Evolutionary conservation across 2,329 filamentous ascomycete species (phyloP).

Genomic region (Chaetomiaceae sp.): DNA sequence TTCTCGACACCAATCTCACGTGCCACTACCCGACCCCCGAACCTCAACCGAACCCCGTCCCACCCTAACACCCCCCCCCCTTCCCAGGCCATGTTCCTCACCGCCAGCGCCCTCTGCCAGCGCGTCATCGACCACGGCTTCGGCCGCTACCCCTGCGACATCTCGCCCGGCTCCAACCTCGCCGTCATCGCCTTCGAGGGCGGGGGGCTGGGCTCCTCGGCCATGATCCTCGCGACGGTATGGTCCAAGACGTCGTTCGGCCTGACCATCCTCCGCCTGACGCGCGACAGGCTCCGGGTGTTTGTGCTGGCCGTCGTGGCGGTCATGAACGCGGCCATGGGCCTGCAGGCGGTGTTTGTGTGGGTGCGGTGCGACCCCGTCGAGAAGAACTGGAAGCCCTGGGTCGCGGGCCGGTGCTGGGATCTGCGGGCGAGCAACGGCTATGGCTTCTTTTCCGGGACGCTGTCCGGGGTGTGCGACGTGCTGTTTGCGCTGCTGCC

Average conservation of each 20-base stretch:
- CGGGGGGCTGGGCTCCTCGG: conserved; percentile 4
- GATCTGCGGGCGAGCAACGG: conserved; percentile 17
- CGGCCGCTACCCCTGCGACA: conserved; percentile 16
- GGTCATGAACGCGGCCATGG: conserved; percentile 29
- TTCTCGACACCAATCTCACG: too few species aligned
- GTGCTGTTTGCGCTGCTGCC: conserved; percentile 30
- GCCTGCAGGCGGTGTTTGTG: conserved; percentile 23
- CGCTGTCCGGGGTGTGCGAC: conserved; percentile 28
- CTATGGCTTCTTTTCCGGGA: conserved; percentile 24
- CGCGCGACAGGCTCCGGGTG: conserved; percentile 25
- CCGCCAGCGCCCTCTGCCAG: conserved; percentile 2
- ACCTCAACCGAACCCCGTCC: too few species aligned
- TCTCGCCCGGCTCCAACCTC: conserved; percentile 3
- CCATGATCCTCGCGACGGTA: conserved; percentile 21
- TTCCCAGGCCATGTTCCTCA: conserved; percentile 4
- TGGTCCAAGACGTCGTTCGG: conserved; percentile 37
- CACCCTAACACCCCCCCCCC: not conserved
- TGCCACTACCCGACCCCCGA: not conserved
- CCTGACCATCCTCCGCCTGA: conserved; percentile 34
- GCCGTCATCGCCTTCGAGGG: not conserved
- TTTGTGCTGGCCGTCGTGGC: conserved; percentile 31
- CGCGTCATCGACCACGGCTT: conserved; percentile 11
- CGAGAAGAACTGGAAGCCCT: conserved; percentile 1
- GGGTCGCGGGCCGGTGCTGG: conserved; percentile 15
- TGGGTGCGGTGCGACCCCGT: conserved; percentile 11